A percentile compares a stretch with the other conserved stretches of the same genome.
Evolutionary conservation across 78 protist species (phyloP).

Genomic region (Dictyostelium purpureum): DNA sequence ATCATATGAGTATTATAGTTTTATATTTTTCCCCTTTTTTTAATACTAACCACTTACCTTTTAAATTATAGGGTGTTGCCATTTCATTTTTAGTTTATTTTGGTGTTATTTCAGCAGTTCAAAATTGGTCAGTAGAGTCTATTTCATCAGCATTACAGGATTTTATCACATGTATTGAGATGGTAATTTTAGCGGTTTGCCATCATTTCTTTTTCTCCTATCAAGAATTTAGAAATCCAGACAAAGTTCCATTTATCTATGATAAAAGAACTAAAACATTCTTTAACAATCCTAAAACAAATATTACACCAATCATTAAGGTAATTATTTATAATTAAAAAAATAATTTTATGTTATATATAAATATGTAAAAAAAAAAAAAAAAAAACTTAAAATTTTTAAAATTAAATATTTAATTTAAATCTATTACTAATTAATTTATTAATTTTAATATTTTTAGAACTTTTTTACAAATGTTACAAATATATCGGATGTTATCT

Average conservation of each 20-base stretch:
- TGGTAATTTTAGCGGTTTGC: conserved; percentile 38
- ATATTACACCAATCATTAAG: conserved; percentile 32
- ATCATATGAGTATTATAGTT: background rate
- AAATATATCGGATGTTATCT: conserved; percentile 41
- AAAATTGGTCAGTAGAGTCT: conserved; percentile 23
- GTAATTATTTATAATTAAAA: too few species aligned
- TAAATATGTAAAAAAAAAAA: too few species aligned
- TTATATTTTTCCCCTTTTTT: background rate
- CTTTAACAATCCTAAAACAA: conserved; percentile 34
- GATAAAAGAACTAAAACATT: conserved; percentile 37
- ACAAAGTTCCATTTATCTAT: conserved; percentile 52
- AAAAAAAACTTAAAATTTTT: too few species aligned
- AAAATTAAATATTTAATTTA: background rate
- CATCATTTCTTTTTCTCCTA: conserved; percentile 56
- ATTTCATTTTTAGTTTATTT: conserved; percentile 63
- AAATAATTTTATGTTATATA: too few species aligned
- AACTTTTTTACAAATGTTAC: conserved; percentile 50
- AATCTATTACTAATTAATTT: too few species aligned
- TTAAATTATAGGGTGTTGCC: too few species aligned
- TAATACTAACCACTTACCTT: too few species aligned
- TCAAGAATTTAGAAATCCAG: conserved; percentile 54
- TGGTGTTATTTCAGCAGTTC: conserved; percentile 38
- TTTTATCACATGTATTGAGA: conserved; percentile 69
- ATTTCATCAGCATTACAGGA: conserved; percentile 52
- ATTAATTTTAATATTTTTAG: too few species aligned